phyloP scores from a whole-genome alignment of 1,139 yeast genomes.

The Sugiyamaella sp. region DNA sequence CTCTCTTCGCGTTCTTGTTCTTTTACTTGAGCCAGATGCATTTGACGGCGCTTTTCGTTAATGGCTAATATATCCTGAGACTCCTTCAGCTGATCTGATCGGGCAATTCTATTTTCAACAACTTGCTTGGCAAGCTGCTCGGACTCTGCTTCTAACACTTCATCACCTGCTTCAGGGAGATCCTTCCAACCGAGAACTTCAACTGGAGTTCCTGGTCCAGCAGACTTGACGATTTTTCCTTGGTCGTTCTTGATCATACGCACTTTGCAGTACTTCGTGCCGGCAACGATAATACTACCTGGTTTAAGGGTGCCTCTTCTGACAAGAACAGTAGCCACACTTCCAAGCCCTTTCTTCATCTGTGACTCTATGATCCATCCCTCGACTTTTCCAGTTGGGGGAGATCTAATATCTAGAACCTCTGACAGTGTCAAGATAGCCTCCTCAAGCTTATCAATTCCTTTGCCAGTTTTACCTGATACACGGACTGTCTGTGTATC shows the following conservation, averaged over 20 bases:
- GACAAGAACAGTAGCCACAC: slow-evolving; percentile 81
- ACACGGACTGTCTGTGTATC: slow-evolving; percentile 89
- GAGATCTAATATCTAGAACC: slow-evolving; percentile 75
- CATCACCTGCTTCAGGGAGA: slow-evolving; percentile 90
- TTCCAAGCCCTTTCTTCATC: slow-evolving; percentile 80
- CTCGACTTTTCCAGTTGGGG: slow-evolving; percentile 57
- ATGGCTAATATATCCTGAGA: slow-evolving; percentile 68
- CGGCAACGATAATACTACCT: slow-evolving; percentile 79
- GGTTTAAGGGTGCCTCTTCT: slow-evolving; percentile 74
- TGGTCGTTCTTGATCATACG: slow-evolving; percentile 77
- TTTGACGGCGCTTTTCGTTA: slow-evolving; percentile 54
- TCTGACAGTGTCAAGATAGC: slow-evolving; percentile 86
- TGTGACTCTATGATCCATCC: slow-evolving; percentile 93
- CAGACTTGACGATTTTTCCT: slow-evolving; percentile 64
- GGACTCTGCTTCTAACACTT: slow-evolving; percentile 70
- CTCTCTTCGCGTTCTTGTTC: slow-evolving; percentile 39
- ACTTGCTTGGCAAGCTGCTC: slow-evolving; percentile 80
- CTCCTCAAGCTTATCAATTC: slow-evolving; percentile 88
- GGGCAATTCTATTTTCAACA: slow-evolving; percentile 59
- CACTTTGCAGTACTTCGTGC: slow-evolving; percentile 83
- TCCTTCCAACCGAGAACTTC: slow-evolving; percentile 96
- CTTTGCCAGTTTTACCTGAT: slow-evolving; percentile 82
- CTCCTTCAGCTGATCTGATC: slow-evolving; percentile 62
- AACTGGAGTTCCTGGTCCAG: slow-evolving; percentile 89
- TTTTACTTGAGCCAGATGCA: slow-evolving; percentile 50